Conservation (phyloP, 495 filamentous ascomycete genomes). For the Penicillium egyptiacum region DNA sequence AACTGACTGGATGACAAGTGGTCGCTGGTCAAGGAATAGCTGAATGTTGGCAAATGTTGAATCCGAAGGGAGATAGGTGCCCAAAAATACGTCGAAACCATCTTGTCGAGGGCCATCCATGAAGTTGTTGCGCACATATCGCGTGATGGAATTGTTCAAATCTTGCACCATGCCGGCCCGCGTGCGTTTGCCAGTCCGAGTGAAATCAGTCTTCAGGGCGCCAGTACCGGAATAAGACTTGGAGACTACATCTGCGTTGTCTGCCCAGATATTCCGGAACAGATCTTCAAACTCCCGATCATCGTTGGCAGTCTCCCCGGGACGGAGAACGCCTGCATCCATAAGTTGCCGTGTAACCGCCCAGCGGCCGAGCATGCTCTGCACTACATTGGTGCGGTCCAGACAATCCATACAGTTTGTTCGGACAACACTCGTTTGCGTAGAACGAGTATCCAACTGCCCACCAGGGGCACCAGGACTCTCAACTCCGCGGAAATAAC, state of each 20-base stretch:
- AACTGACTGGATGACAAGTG: slow-evolving; percentile 80
- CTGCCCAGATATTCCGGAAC: slow-evolving; percentile 96
- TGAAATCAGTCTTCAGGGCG: slow-evolving; percentile 95
- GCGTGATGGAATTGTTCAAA: slow-evolving; percentile 73
- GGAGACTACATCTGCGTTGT: slow-evolving; percentile 94
- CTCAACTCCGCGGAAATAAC: slow-evolving; percentile 91
- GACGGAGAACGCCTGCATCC: slow-evolving; percentile 72
- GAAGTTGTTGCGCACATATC: slow-evolving; percentile 91
- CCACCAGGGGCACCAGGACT: slow-evolving; percentile 69
- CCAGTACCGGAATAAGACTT: slow-evolving; percentile 92
- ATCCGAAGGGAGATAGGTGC: slow-evolving; percentile 71
- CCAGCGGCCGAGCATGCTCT: slow-evolving; percentile 90
- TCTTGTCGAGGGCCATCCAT: slow-evolving; percentile 90
- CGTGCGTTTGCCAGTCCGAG: slow-evolving; percentile 82
- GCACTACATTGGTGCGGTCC: slow-evolving; percentile 95
- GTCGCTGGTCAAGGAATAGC: slow-evolving; percentile 83
- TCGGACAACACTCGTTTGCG: slow-evolving; percentile 82
- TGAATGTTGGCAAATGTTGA: slow-evolving; percentile 61
- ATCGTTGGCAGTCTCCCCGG: slow-evolving; percentile 66
- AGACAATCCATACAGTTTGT: slow-evolving; percentile 99
- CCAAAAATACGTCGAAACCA: slow-evolving; percentile 91
- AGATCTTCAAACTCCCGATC: slow-evolving; percentile 78
- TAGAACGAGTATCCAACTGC: slow-evolving; percentile 71
- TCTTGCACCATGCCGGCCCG: slow-evolving; percentile 80
- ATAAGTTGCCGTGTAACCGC: slow-evolving; percentile 81